Percentiles rank a stretch among this genome's conserved stretches.
These are phyloP conservation scores for Scenedesmus sp. DNA, from an alignment of 163 green algal species.

Conservation along the genomic window DNA sequence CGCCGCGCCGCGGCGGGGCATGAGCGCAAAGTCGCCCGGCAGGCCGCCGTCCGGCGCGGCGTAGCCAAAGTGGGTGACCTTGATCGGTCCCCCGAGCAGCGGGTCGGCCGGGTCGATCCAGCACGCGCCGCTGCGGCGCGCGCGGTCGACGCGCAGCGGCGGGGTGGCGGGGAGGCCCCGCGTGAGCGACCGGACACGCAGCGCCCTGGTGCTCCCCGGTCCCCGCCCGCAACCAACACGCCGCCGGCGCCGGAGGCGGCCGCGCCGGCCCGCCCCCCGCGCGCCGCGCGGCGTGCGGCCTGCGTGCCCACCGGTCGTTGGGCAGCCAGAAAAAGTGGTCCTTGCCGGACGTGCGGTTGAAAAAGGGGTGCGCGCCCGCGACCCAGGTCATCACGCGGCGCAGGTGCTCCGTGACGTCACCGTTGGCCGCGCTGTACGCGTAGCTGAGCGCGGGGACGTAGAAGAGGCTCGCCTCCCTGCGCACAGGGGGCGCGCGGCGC, in stretches of 20 bases:
- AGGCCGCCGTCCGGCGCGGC: neutral
- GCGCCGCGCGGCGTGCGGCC: too few relatives aligned
- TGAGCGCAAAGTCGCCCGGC: slow-evolving; percentile 4
- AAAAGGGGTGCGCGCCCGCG: slow-evolving; percentile 1
- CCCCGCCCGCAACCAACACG: too few relatives aligned
- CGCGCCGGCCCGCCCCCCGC: too few relatives aligned
- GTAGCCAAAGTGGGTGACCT: slow-evolving; percentile 19
- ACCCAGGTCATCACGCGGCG: slow-evolving; percentile 25
- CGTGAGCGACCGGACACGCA: too few relatives aligned
- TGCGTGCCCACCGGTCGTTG: slow-evolving; percentile 26
- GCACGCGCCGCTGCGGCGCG: slow-evolving; percentile 20
- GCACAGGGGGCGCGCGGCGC: too few relatives aligned
- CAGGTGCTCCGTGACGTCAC: slow-evolving; percentile 5
- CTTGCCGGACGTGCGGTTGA: slow-evolving; percentile 24
- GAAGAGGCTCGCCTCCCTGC: slow-evolving; percentile 54
- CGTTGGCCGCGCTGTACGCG: slow-evolving; percentile 32
- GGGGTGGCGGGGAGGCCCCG: too few relatives aligned
- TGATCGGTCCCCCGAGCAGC: slow-evolving; percentile 3
- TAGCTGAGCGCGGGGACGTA: slow-evolving; percentile 35
- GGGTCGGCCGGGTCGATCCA: slow-evolving; percentile 17
- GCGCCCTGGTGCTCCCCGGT: too few relatives aligned
- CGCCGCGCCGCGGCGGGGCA: neutral
- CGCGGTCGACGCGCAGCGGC: neutral
- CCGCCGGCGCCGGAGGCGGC: too few relatives aligned
- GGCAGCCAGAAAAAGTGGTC: slow-evolving; percentile 44